Evolutionary conservation across 2,329 filamentous ascomycete genomes (phyloP), one percentile per base, ranked within the genome.

Genomic region (Lasiodiplodia theobromae): DNA sequence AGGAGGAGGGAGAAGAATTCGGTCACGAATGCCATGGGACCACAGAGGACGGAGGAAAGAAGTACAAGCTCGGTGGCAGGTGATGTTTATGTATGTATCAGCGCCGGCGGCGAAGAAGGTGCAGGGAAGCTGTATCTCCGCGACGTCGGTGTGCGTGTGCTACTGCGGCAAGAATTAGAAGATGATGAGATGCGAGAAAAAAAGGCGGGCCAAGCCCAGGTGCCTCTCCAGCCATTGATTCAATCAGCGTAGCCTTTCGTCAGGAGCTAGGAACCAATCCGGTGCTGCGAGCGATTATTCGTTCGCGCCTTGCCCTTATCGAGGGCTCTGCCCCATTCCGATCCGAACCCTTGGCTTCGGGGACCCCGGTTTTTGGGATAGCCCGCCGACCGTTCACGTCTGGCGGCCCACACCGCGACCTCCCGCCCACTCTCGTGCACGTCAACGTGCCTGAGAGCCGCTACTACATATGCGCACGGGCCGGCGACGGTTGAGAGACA

Each of bases 1-100:
- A 78, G 76, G 64, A 78, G 75, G 40, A 79, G 75, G 49, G 72
- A 74, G 69, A 78, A 79, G 69, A 76, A 78, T 58, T 75, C 73
- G 58, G 75, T 72, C 37, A 72, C 62, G 69, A 76, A 79, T 69
- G 75, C 74, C 77, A 79, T 79, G 70, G 72, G 74, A 70, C 67
- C 69, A 67, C 69, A 34, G 66, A 10, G 25, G 8, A 44, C 14
- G 38, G 10, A 67, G 44, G 21, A 38, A 44, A 37, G 51, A 37
- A 57, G 5, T 31, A 31, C 25, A 49, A 37, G 31, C 28, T 25
- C 18, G 16, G 60, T 11, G 44, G 44, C 44, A 38, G 14, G 25
- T n/a, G 56, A 52, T 51, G 37, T 34, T 60, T 56, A 47, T 47
- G 44, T 67, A 67, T 38, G 21, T 25, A 52, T 31, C 53, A 34